Conservation (phyloP, 805 yeast species). For the Yamadazyma paraphyllophila region DNA sequence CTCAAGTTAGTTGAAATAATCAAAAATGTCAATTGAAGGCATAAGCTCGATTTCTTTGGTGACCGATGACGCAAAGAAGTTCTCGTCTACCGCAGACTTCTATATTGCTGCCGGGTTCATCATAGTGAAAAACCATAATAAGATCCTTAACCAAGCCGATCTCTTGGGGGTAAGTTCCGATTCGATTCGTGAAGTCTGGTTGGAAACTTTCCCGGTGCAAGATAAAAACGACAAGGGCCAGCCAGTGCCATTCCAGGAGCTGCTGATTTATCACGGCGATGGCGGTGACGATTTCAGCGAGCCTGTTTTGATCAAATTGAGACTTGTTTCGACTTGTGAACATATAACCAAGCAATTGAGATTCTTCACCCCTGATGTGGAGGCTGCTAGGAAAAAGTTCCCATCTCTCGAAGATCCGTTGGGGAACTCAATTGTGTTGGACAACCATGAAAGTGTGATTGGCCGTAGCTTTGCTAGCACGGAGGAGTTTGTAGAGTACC, state of each 20-base stretch:
- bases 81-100: constrained; percentile 50
- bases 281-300: constrained; percentile 24
- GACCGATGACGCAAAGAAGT: constrained; percentile 48
- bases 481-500: constrained; percentile 10
- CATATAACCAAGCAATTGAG: constrained; percentile 19
- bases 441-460: constrained; percentile 16
- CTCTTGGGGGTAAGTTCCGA: constrained; percentile 59
- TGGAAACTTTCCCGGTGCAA: constrained; percentile 62
- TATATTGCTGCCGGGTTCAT: constrained; percentile 62
- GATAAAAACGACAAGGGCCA: constrained; percentile 31
- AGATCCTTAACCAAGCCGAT: constrained; percentile 24
- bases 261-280: constrained; percentile 38
- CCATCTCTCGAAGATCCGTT: constrained; percentile 30
- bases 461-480: constrained; percentile 5
- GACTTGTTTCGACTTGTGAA: constrained; percentile 23
- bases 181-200: constrained; percentile 69
- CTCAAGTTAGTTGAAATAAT: neutral
- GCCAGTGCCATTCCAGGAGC: constrained; percentile 41
- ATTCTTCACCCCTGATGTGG: constrained; percentile 33
- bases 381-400: constrained; percentile 20
- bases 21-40: constrained; percentile 18
- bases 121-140: constrained; percentile 57
- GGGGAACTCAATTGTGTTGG: constrained; percentile 31
- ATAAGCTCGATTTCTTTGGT: constrained; percentile 62
- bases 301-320: constrained; percentile 34